Base-by-base conservation (phyloP, 352 stramenopile genomes). In the Blastocystis sp. region DNA sequence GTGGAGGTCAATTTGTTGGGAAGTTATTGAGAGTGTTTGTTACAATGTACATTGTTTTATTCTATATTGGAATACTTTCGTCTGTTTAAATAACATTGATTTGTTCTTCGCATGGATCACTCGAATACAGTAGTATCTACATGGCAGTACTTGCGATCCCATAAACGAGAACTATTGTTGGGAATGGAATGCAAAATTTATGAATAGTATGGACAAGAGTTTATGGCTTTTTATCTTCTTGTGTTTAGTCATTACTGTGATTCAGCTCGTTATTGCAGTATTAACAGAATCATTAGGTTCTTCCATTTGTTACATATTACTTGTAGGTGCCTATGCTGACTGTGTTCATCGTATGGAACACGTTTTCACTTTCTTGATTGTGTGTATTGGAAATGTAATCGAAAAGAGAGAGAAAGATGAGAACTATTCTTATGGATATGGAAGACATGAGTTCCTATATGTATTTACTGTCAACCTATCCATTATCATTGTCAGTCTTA, bases 161-260 rank as follows among this genome's bases (percentile, higher is more conserved):
- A 82, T 62, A 62, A 64, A 24, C 6, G 30, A 42, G 73, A 82
- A 27, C 44, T 82, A 19, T 82, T 82, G 73, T 82, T 33, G 17
- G 33, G 7, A 27, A 66, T 64, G 7, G 6, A 13, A 9, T 48
- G 22, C 13, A 44, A 24, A 5, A 11, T 13, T 64, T 2, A 64
- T 27, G 66, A 9, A 6, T 82, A 82, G 73, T 44, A 11, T 9
- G 2, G 73, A 82, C 33, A 82, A 82, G 15, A 44, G 17, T 22
- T 15, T 82, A 6, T 82, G 73, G 73, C 6, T 82, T 17, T 82
- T 82, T 37, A 53, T 68, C 66, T 30, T 82, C 30, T 11, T 82
- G 35, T 82, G 73, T 66, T 1, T 42, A 11, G 48, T 66, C 11
- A 27, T 59, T 35, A 53, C 48, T n/a, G 51, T n/a, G 9, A 42